These are phyloP conservation scores for Hypocrella siamensis DNA, from an alignment of 2,329 filamentous ascomycete genomes.

Conservation along the genomic window DNA sequence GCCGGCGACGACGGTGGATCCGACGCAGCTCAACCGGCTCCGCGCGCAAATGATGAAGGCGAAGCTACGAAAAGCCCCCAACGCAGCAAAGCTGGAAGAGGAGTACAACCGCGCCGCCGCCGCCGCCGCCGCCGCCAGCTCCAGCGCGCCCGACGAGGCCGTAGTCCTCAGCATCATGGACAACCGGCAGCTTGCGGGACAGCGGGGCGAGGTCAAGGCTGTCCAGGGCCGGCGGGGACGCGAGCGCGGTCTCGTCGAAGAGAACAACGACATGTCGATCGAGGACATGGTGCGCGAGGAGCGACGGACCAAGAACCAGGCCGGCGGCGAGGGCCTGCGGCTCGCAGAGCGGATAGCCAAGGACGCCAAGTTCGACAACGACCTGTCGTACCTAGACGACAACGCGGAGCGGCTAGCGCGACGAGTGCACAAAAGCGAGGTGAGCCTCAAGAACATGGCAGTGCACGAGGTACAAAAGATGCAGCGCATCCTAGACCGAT, in stretches of 20 bases:
- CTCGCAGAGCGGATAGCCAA: constrained; percentile 90
- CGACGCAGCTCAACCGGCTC: constrained; percentile 71
- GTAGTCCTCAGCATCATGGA: constrained; percentile 81
- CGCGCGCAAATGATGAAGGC: constrained; percentile 95
- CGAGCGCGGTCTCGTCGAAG: constrained; percentile 71
- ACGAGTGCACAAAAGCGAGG: constrained; percentile 73
- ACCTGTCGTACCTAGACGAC: constrained; percentile 95
- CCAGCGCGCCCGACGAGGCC: constrained; percentile 28
- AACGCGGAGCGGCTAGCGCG: constrained; percentile 83
- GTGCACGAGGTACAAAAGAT: constrained; percentile 83
- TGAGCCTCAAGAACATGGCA: constrained; percentile 75
- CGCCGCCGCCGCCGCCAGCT: constrained; percentile 35
- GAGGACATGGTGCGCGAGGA: constrained; percentile 97
- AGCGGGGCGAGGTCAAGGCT: constrained; percentile 55
- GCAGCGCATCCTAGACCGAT: constrained; percentile 71
- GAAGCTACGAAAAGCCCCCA: constrained; percentile 63
- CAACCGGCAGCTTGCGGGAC: constrained; percentile 71
- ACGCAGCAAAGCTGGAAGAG: constrained; percentile 61
- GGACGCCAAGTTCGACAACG: constrained; percentile 77
- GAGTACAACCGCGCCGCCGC: constrained; percentile 69
- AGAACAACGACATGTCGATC: constrained; percentile 90
- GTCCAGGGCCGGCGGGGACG: constrained; percentile 68
- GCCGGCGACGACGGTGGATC: constrained; percentile 38
- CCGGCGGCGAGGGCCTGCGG: constrained; percentile 63
- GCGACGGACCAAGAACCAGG: constrained; percentile 62